These are phyloP conservation scores for Batkoa obscura DNA, from an alignment of 371 early-diverging fungal genomes.

Conservation along the genomic window DNA sequence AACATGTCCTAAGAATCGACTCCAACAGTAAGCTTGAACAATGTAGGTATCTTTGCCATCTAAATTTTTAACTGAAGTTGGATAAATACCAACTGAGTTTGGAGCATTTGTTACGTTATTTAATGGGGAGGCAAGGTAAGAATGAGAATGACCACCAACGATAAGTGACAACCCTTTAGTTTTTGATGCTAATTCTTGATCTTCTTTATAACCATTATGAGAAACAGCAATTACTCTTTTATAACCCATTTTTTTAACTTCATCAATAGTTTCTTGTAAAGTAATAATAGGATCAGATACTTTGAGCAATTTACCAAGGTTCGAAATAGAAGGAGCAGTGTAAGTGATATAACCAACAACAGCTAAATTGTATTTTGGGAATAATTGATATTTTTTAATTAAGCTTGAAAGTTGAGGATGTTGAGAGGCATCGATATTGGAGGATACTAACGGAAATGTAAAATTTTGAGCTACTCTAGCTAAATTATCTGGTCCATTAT, in stretches of 20 bases:
- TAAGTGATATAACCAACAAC: constrained; percentile 48
- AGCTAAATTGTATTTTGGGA: constrained; percentile 32
- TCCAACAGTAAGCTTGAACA: constrained; percentile 32
- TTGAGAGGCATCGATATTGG: constrained; percentile 30
- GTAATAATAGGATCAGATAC: constrained; percentile 25
- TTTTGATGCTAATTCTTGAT: constrained; percentile 31
- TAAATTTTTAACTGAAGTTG: constrained; percentile 29
- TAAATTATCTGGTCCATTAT: constrained; percentile 32
- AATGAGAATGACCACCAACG: constrained; percentile 58
- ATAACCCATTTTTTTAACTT: constrained; percentile 32
- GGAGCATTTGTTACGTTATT: neutral
- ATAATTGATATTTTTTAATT: constrained; percentile 42
- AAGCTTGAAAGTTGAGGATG: constrained; percentile 19
- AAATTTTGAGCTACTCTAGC: constrained; percentile 25
- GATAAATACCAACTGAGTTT: constrained; percentile 27
- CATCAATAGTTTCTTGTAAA: constrained; percentile 34
- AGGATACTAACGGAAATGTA: constrained; percentile 36
- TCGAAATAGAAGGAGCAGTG: constrained; percentile 32
- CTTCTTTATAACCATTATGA: constrained; percentile 44
- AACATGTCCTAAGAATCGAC: constrained; percentile 45
- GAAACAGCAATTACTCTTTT: constrained; percentile 39
- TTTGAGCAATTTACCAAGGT: constrained; percentile 16
- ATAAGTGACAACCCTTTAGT: constrained; percentile 31
- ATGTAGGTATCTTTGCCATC: constrained; percentile 33
- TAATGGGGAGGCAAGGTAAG: constrained; percentile 24